Conservation (phyloP, 139 green algal genomes). For the Coelastrella sp. region DNA sequence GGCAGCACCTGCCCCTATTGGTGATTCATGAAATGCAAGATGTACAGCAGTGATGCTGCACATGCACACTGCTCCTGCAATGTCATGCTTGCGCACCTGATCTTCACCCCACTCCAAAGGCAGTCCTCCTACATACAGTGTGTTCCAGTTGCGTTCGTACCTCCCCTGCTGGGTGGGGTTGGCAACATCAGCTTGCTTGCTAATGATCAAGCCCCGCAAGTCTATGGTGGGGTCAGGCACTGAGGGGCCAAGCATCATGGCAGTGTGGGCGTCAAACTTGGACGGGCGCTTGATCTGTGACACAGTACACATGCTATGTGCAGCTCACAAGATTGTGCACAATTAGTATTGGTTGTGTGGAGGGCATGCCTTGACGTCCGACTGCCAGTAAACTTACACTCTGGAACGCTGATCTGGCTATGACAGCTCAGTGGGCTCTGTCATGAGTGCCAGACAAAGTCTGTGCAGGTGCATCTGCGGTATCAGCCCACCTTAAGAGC, state of each 20-base stretch:
- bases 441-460: too few relatives aligned
- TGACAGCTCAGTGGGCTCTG: too few relatives aligned
- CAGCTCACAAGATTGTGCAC: too few relatives aligned
- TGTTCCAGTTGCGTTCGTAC: slow-evolving; percentile 43
- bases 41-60: not conserved
- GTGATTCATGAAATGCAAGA: too few relatives aligned
- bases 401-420: too few relatives aligned
- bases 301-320: not conserved
- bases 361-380: too few relatives aligned
- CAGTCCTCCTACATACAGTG: slow-evolving; percentile 38
- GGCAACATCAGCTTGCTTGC: not conserved
- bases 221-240: slow-evolving; percentile 70
- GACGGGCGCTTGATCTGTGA: slow-evolving; percentile 68
- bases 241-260: slow-evolving; percentile 79
- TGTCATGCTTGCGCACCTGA: not conserved
- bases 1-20: too few relatives aligned
- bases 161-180: not conserved
- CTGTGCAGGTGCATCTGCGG: too few relatives aligned
- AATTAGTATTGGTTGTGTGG: too few relatives aligned
- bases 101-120: slow-evolving; percentile 27
- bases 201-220: not conserved
- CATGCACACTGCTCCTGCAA: not conserved
- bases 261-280: slow-evolving; percentile 81
- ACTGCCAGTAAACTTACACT: too few relatives aligned
- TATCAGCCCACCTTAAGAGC: slow-evolving; percentile 65